These are phyloP conservation scores for Plasmodium sp. DNA, from an alignment of 169 alveolate genomes.

Conservation along the genomic window DNA sequence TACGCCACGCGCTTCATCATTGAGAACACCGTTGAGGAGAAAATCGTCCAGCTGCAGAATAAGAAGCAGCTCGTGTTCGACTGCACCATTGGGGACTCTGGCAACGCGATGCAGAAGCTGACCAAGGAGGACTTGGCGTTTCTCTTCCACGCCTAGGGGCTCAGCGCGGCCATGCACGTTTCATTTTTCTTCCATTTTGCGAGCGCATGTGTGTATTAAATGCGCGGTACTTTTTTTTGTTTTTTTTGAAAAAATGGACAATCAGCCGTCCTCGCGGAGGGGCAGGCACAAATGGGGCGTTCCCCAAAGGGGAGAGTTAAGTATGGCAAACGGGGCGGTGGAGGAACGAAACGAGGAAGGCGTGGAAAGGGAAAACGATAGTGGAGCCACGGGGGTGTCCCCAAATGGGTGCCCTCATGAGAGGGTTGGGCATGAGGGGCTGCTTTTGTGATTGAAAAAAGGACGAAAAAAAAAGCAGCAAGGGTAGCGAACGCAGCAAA, in stretches of 20 bases:
- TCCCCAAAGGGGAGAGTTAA: not conserved
- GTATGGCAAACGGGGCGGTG: not conserved
- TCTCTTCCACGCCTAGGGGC: conserved; percentile 80
- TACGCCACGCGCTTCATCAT: conserved; percentile 94
- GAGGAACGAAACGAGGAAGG: not conserved
- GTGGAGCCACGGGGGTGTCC: too few species aligned
- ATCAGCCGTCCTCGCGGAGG: not conserved
- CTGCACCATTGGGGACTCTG: conserved; percentile 87
- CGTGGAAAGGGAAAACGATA: not conserved
- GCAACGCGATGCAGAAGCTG: conserved; percentile 87
- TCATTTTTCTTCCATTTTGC: not conserved
- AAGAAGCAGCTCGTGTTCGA: conserved; percentile 93
- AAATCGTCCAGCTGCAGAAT: conserved; percentile 94
- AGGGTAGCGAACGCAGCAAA: not conserved
- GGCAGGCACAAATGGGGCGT: not conserved
- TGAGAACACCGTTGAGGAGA: conserved; percentile 97
- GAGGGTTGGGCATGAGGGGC: not conserved
- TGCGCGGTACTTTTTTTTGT: not conserved
- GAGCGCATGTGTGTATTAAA: not conserved
- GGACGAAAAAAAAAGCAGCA: not conserved
- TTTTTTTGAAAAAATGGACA: not conserved
- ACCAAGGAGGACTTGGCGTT: conserved; percentile 91
- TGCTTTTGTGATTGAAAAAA: not conserved
- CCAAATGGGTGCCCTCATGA: not conserved
- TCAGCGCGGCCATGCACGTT: not conserved